Base-by-base conservation (phyloP, 352 stramenopile species). In the Pythium dissimile region DNA sequence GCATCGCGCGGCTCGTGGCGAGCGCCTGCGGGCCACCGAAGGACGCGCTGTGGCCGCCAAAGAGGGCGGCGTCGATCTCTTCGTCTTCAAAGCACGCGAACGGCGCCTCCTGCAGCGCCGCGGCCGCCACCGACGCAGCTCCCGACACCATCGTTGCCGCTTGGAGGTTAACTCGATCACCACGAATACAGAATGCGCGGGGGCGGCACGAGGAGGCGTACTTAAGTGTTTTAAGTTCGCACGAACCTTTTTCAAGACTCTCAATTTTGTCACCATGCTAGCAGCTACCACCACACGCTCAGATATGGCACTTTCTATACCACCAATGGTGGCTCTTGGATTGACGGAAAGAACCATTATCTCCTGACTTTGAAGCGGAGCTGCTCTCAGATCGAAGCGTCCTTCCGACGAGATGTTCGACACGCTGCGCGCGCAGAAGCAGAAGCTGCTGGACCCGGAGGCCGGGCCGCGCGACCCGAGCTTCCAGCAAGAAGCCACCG, bases 371-470 rank as follows among this genome's bases (percentile, higher is more conserved):
- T n/a, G n/a, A 26, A 44, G 4, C 37, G 24, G 43, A 57, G 37
- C 16, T 34, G 24, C 48, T 28, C 9, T 9, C 4, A 9, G 18
- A 53, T 60, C 53, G 53, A 60, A 60, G 52, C 26, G n/a, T 23
- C 30, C 16, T 5, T 38, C 31, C 41, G 44, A 31, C 41, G 60
- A 20, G 15, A 89, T 89, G 82, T 70, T 89, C 62, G 77, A 89
- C 65, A 66, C 65, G 31, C 62, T 93, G 53, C 73, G 73, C 20
- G 61, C 66, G 34, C 84, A 93, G 66, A 85, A 76, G 60, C 81
- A 93, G 69, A 89, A 88, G 69, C 74, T 93, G 59, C 72, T 93
- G 59, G 84, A 90, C 44, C 79, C 79, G 1, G 78, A 93, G 62
- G 65, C 54, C 27, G 39, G 62, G 3, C 11, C 30, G 46, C 37